Base-by-base conservation (phyloP, 148 eudicot genomes). In the Rheum nobile region DNA sequence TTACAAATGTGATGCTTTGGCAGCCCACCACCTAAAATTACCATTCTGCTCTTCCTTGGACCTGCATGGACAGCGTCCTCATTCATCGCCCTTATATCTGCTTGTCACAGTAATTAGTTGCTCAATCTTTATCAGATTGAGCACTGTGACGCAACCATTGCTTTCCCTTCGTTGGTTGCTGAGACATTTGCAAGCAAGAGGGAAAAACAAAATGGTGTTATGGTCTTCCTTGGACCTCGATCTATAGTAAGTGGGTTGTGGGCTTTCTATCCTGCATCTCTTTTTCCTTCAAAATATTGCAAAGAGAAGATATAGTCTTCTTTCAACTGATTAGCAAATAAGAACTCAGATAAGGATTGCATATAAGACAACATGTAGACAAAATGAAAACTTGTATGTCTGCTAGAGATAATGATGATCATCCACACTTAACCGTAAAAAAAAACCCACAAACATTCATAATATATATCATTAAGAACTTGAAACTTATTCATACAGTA, bases 1-100 rank as follows among this genome's bases (percentile, higher is more conserved):
- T 90, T 87, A 86, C 97, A 85, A 65, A 95, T 86, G 73, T 95
- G 97, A 80, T 90, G 96, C 79, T 92, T 92, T 48, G 96, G 96
- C 79, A 92, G 78, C 47, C 96, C 98, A 22, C 93, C 98, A 41
- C 96, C 98, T 47, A 90, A 91, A 75, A 89, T 82, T 79, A 92
- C 87, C 90, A 95, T 86, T 54, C 96, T 87, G 4, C 96, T 95
- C 92, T 90, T 95, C 82, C 97, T 81, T 5, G 90, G 88, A 76
- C 78, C 82, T 72, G 93, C 97, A 75, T 88, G 96, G 72, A 91
- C 96, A 76, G 91, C 91, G 84, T 87, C 92, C 28, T 89, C 84
- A 76, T 90, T 90, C 84, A 92, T 81, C 38, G 91, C 93, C 79
- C 91, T 83, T 65, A 95, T 88, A 87, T 92, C 99, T 91, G 84